These are phyloP conservation scores for Crithidia fasciculata DNA, from an alignment of 208 protist genomes.

Conservation along the genomic window DNA sequence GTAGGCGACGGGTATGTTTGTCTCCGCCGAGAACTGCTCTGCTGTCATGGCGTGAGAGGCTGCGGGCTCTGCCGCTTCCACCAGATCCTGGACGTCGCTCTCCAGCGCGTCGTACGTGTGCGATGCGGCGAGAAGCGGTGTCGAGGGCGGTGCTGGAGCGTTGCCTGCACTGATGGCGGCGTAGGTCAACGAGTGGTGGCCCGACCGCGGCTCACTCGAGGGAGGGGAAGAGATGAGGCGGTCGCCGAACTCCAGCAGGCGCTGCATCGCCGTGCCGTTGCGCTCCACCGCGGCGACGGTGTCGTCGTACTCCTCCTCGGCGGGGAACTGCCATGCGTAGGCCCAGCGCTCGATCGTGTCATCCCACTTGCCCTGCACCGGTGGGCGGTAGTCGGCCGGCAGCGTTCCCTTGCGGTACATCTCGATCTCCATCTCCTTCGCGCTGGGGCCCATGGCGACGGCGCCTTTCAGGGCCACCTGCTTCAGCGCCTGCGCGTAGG, in stretches of 20 bases:
- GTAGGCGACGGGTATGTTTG: slow-evolving; percentile 81
- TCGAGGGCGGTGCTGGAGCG: background rate
- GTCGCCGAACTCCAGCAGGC: slow-evolving; percentile 70
- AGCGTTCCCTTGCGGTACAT: slow-evolving; percentile 82
- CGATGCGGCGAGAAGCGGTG: slow-evolving; percentile 10
- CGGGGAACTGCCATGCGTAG: slow-evolving; percentile 92
- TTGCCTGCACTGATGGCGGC: background rate
- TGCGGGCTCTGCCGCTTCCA: background rate
- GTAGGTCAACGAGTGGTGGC: slow-evolving; percentile 54
- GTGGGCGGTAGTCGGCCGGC: slow-evolving; percentile 83
- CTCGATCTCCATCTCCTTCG: slow-evolving; percentile 84
- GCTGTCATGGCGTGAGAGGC: slow-evolving; percentile 33
- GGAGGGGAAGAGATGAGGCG: slow-evolving; percentile 55
- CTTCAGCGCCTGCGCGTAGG: slow-evolving; percentile 88
- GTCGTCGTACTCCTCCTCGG: slow-evolving; percentile 79
- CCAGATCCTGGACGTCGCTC: slow-evolving; percentile 21
- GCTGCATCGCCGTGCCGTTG: slow-evolving; percentile 62
- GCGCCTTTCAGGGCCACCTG: slow-evolving; percentile 83
- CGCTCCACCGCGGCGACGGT: slow-evolving; percentile 47
- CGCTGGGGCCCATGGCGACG: slow-evolving; percentile 73
- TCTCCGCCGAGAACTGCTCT: slow-evolving; percentile 52
- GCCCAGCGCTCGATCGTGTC: slow-evolving; percentile 92
- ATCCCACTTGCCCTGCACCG: slow-evolving; percentile 88
- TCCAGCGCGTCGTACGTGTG: slow-evolving; percentile 60
- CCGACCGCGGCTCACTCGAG: slow-evolving; percentile 48